Evolutionary conservation across 1,284 basidiomycete genomes (phyloP).

Genomic region (Neonothopanus nambi): DNA sequence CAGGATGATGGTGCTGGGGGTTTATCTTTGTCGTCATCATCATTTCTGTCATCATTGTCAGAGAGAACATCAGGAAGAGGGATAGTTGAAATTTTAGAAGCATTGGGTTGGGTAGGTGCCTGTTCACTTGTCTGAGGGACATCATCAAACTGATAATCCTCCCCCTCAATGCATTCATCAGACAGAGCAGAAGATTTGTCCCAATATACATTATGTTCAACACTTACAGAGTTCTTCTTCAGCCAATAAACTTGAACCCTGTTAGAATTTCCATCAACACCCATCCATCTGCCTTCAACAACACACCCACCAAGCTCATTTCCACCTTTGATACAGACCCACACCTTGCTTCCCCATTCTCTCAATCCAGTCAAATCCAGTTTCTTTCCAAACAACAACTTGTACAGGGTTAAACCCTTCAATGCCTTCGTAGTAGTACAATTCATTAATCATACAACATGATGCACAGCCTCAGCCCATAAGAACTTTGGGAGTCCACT

Average conservation of each 20-base stretch:
- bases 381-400: slow-evolving; percentile 26
- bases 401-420: slow-evolving; percentile 26
- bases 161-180: slow-evolving; percentile 2
- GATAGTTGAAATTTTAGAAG: too few relatives aligned
- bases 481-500: slow-evolving; percentile 22
- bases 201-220: slow-evolving; percentile 22
- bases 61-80: too few relatives aligned
- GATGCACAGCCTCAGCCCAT: slow-evolving; percentile 29
- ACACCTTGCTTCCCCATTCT: slow-evolving; percentile 26
- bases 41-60: too few relatives aligned
- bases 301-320: slow-evolving; percentile 22
- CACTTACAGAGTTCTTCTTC: slow-evolving; percentile 13
- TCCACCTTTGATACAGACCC: slow-evolving; percentile 18
- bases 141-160: slow-evolving; percentile 1
- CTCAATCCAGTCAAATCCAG: slow-evolving; percentile 21
- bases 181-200: not conserved
- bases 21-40: too few relatives aligned
- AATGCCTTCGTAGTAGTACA: slow-evolving; percentile 25
- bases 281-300: slow-evolving; percentile 22
- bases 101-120: too few relatives aligned
- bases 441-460: slow-evolving; percentile 31
- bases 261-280: slow-evolving; percentile 23
- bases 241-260: slow-evolving; percentile 27
- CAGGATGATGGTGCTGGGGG: too few relatives aligned
- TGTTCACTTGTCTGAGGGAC: too few relatives aligned